These are phyloP conservation scores for Paramecium octaurelia DNA, from an alignment of 73 alveolate genomes.

Conservation along the genomic window DNA sequence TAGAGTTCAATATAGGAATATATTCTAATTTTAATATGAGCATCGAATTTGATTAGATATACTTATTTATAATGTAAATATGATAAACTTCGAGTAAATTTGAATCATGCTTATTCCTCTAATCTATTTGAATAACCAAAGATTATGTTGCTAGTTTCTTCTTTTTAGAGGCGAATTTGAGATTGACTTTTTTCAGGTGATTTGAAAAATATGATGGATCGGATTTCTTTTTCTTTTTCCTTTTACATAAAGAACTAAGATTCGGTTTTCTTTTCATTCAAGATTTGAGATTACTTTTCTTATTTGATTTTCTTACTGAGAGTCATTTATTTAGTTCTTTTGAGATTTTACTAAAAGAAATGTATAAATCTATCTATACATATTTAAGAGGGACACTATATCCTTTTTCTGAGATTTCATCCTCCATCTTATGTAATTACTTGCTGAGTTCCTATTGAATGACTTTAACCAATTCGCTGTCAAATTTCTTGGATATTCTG, in stretches of 20 bases:
- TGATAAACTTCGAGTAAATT: background rate
- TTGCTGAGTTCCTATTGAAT: background rate
- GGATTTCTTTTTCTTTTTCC: conserved; percentile 11
- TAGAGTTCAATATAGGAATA: too few species aligned
- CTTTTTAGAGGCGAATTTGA: background rate
- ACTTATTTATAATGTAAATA: background rate
- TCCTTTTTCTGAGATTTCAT: conserved; percentile 8
- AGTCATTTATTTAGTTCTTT: background rate
- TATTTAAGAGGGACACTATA: background rate
- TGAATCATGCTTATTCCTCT: background rate
- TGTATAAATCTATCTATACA: background rate
- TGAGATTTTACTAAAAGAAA: conserved; percentile 24
- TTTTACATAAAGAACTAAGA: background rate
- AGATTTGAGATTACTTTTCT: background rate
- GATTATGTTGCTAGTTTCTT: background rate
- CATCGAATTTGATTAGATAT: background rate
- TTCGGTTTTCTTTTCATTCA: background rate
- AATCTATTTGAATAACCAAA: background rate
- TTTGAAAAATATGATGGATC: background rate
- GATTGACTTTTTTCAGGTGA: background rate
- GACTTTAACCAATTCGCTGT: conserved; percentile 11
- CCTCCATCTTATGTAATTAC: background rate
- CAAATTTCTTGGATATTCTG: background rate
- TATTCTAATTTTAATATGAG: background rate
- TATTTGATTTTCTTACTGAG: background rate